Base-by-base conservation (phyloP, 345 rosid genomes). In the Erodium maritimum region DNA sequence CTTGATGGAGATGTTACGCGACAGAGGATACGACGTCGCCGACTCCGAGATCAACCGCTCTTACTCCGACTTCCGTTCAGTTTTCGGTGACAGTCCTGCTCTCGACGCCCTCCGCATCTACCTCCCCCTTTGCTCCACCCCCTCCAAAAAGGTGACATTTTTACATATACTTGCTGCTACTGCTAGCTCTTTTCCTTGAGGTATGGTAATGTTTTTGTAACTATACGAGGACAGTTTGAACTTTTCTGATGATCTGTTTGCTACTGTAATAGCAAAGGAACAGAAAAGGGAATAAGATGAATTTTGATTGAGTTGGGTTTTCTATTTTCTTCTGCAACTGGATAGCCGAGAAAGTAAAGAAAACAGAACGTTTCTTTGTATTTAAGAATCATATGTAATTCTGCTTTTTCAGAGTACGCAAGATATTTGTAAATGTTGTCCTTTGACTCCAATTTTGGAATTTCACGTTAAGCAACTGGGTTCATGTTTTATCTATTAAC, bases 1-100 rank as follows among this genome's bases (percentile, higher is more conserved):
- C 16, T 66, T 68, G 57, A 20, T 67, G 56, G 75, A 78, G 56
- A 74, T 74, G 79, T 72, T 74, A 1, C 59, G 56, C 17, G 75
- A 74, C 69, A 64, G 79, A 14, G 82, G 77, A 20, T 77, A 63
- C 45, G 48, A 19, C 25, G 72, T 74, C 17, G 18, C 68, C 19
- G 58, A 59, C 54, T 48, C 73, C 1, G 79, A 71, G 25, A 46
- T 71, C 19, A 37, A 33, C 55, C 20, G 67, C 45, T 68, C 82
- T 2, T 58, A 74, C 56, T 1, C 62, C 17, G 69, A 69, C 66
- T 78, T 74, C 62, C 67, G 67, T 29, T 19, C 58, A 1, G 24
- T 34, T 17, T 71, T 68, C 46, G 72, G 76, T 5, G 50, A 66
- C 37, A 53, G 61, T 1, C 74, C 70, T 7, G 62, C 69, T 29